These are phyloP conservation scores for Barbarea vulgaris DNA, from an alignment of 345 rosid species.

Conservation along the genomic window DNA sequence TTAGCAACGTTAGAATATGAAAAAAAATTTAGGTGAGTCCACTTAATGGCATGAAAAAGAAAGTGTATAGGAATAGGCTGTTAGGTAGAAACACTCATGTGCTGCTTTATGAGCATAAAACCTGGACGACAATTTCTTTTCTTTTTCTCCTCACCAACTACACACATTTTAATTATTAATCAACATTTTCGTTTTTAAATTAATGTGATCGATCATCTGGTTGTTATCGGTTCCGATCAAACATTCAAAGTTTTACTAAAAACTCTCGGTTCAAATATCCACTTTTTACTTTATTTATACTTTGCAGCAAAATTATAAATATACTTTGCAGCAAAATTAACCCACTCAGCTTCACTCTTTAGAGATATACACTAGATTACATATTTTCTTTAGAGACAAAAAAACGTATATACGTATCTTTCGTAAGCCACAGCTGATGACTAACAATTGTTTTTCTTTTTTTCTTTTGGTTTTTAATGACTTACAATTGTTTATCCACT, in stretches of 20 bases:
- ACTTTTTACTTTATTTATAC: not conserved
- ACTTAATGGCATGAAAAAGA: conserved; percentile 34
- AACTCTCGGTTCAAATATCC: not conserved
- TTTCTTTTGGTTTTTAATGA: no score
- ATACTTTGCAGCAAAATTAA: not conserved
- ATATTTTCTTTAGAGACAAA: not conserved
- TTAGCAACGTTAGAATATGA: conserved; percentile 12
- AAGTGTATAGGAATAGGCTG: conserved; percentile 34
- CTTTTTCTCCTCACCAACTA: conserved; percentile 31
- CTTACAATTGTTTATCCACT: not conserved
- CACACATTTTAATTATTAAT: conserved; percentile 19
- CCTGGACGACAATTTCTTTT: conserved; percentile 44
- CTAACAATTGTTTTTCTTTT: not conserved
- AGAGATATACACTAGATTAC: not conserved
- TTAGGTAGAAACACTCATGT: conserved; percentile 50
- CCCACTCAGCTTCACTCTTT: not conserved
- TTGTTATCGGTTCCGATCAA: not conserved
- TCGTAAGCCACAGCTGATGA: not conserved
- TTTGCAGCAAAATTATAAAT: not conserved
- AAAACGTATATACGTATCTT: not conserved
- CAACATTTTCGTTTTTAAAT: not conserved
- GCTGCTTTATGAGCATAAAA: conserved; percentile 62
- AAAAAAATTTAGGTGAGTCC: conserved; percentile 31
- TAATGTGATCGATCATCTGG: not conserved
- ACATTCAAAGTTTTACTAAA: not conserved